Percentiles rank a stretch among this genome's conserved stretches.
These are phyloP conservation scores for Nicotiana rustica DNA, from an alignment of 305 asterid genomes.

Conservation along the genomic window DNA sequence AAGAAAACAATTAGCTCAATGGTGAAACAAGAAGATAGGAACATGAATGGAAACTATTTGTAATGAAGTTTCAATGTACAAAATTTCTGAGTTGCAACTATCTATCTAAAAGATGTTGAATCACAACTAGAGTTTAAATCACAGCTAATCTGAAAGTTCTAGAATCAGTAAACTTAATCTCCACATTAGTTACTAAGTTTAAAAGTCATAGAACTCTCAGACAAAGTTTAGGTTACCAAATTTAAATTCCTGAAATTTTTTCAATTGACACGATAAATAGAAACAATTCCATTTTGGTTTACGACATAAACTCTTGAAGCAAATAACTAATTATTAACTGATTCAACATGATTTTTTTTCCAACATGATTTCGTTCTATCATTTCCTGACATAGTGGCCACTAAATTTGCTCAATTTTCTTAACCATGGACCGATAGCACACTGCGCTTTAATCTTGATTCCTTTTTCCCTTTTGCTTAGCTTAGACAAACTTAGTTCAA, in stretches of 20 bases:
- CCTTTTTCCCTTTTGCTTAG: neutral
- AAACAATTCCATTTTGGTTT: neutral
- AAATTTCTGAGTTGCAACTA: slow-evolving; percentile 21
- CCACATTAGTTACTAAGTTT: neutral
- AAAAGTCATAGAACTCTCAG: neutral
- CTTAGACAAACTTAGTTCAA: slow-evolving; percentile 1
- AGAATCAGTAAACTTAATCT: neutral
- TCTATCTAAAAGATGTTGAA: neutral
- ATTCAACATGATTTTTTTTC: neutral
- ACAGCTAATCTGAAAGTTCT: slow-evolving; percentile 20
- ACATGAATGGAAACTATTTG: neutral
- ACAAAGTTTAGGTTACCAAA: neutral
- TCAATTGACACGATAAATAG: neutral
- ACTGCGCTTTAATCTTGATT: slow-evolving; percentile 20
- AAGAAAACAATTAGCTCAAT: slow-evolving; percentile 29
- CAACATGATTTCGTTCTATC: neutral
- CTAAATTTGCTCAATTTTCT: neutral
- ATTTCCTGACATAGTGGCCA: neutral
- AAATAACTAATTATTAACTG: neutral
- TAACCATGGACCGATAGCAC: neutral
- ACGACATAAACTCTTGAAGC: neutral
- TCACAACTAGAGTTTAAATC: neutral
- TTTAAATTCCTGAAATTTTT: neutral
- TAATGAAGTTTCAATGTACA: neutral
- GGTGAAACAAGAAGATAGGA: neutral